phyloP scores from a whole-genome alignment of 345 rosid genomes.

The Punica granatum region DNA sequence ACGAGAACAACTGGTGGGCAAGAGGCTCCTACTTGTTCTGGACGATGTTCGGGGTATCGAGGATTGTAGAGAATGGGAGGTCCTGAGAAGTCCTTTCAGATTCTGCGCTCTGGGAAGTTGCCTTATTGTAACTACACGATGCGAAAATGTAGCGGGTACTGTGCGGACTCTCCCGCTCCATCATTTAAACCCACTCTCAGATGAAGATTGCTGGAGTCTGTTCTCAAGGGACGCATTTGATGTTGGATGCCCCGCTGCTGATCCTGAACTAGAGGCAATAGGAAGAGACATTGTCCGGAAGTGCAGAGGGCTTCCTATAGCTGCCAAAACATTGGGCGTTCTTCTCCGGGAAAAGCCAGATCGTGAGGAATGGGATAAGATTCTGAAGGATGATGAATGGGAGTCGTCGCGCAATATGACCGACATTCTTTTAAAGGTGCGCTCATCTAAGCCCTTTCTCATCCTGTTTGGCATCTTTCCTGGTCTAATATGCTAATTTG shows the following conservation, averaged over 20 bases:
- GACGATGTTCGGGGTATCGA: slow-evolving; percentile 22
- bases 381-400: slow-evolving; percentile 29
- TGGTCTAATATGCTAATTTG: not conserved
- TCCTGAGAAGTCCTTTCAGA: slow-evolving; percentile 13
- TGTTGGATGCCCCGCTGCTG: not conserved
- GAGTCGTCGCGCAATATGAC: slow-evolving; percentile 25
- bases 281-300: slow-evolving; percentile 31
- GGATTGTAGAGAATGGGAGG: slow-evolving; percentile 20
- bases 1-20: slow-evolving; percentile 9
- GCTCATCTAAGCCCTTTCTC: not conserved
- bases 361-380: slow-evolving; percentile 31
- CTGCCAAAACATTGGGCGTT: slow-evolving; percentile 32
- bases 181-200: slow-evolving; percentile 12
- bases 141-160: slow-evolving; percentile 16
- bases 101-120: slow-evolving; percentile 18
- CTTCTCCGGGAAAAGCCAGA: slow-evolving; percentile 23
- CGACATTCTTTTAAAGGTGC: slow-evolving; percentile 14
- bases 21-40: slow-evolving; percentile 20
- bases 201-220: slow-evolving; percentile 18
- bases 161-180: slow-evolving; percentile 13
- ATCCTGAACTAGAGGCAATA: slow-evolving; percentile 12
- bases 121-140: slow-evolving; percentile 18
- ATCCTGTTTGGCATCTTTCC: not conserved
- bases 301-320: slow-evolving; percentile 35
- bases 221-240: slow-evolving; percentile 19